These are phyloP conservation scores for Paspalum vaginatum DNA, from an alignment of 176 grass and related monocot species.

Conservation along the genomic window DNA sequence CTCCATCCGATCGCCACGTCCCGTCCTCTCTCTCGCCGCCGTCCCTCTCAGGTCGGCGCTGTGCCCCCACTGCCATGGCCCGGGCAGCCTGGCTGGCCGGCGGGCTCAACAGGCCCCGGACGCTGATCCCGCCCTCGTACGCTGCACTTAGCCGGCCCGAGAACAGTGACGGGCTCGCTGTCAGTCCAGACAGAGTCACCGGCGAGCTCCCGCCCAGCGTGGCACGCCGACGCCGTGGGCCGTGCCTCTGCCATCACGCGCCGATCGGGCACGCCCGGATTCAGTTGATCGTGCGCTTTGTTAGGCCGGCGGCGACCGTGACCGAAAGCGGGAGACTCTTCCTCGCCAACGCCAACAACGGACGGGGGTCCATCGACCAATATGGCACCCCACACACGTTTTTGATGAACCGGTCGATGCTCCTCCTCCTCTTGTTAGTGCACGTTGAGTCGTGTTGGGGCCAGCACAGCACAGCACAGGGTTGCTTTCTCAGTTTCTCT, in stretches of 20 bases:
- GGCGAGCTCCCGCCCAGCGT: background rate
- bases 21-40: background rate
- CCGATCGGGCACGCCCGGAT: background rate
- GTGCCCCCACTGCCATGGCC: background rate
- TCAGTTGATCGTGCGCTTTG: slow-evolving; percentile 25
- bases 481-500: slow-evolving; percentile 3
- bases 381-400: slow-evolving; percentile 11
- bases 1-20: background rate
- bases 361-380: background rate
- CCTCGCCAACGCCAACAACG: background rate
- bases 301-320: background rate
- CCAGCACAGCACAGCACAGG: too few species aligned
- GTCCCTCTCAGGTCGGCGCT: background rate
- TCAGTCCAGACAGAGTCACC: background rate
- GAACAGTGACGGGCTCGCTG: background rate
- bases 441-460: background rate
- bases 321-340: background rate
- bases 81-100: too few species aligned
- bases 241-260: background rate
- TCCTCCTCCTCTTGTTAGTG: background rate
- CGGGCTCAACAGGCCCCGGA: background rate
- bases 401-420: background rate
- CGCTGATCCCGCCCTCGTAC: background rate
- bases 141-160: background rate
- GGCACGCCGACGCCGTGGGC: background rate